Percentiles rank a stretch among this genome's conserved stretches.
These are phyloP conservation scores for Stachybotrys echinatus DNA, from an alignment of 2,329 filamentous ascomycete species.

Conservation along the genomic window DNA sequence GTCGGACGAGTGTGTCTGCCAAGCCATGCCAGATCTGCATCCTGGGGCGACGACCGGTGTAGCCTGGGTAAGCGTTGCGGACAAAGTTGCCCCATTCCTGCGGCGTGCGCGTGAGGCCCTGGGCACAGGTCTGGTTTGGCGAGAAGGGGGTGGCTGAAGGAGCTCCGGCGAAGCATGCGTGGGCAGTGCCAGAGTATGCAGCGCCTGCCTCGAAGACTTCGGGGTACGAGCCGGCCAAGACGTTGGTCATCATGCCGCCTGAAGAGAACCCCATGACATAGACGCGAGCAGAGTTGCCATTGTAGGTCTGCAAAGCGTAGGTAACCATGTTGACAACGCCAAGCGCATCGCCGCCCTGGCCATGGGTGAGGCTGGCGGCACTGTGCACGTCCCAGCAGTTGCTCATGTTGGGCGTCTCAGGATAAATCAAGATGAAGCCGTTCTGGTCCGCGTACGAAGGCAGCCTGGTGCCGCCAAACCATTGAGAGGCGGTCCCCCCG, in stretches of 20 bases:
- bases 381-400: conserved; percentile 48
- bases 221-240: conserved; percentile 25
- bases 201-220: conserved; percentile 27
- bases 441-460: conserved; percentile 30
- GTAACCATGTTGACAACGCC: conserved; percentile 45
- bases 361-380: conserved; percentile 34
- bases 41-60: conserved; percentile 38
- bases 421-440: conserved; percentile 37
- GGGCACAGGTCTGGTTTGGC: conserved; percentile 43
- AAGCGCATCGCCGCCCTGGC: conserved; percentile 41
- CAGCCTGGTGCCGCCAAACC: conserved; percentile 9
- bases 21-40: conserved; percentile 56
- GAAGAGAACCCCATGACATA: conserved; percentile 36
- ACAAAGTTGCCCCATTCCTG: conserved; percentile 32
- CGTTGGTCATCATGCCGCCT: conserved; percentile 31
- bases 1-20: conserved; percentile 10
- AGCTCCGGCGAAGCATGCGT: conserved; percentile 1
- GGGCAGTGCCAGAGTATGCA: conserved; percentile 20
- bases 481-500: background rate
- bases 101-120: conserved; percentile 37
- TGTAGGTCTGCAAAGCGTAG: conserved; percentile 39
- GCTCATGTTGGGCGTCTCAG: conserved; percentile 13
- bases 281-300: conserved; percentile 35
- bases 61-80: conserved; percentile 43
- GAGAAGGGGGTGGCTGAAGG: conserved; percentile 1